A percentile compares a stretch with the other conserved stretches of the same genome.
phyloP scores from a whole-genome alignment of 495 filamentous ascomycete genomes.

The Aspergillus steynii region DNA sequence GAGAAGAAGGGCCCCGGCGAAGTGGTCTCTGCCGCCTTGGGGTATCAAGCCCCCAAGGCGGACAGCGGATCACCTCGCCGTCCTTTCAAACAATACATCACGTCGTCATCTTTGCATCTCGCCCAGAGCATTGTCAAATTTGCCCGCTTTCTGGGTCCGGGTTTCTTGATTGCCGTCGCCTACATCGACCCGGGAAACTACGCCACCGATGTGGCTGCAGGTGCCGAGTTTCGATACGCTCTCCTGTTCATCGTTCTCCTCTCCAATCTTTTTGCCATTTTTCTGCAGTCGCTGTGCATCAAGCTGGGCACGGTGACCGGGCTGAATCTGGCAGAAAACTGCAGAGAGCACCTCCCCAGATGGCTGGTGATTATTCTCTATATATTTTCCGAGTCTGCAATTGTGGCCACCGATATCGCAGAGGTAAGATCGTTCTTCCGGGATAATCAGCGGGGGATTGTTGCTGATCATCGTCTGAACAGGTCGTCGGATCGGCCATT shows the following conservation, averaged over 20 bases:
- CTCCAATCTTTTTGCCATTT: constrained; percentile 82
- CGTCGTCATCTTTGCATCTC: constrained; percentile 20
- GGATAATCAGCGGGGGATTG: background rate
- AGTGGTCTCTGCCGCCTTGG: constrained; percentile 36
- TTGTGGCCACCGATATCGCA: constrained; percentile 88
- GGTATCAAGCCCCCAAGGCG: constrained; percentile 36
- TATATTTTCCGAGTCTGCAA: constrained; percentile 73
- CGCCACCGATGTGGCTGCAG: constrained; percentile 77
- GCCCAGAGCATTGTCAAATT: constrained; percentile 58
- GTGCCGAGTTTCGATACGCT: constrained; percentile 62
- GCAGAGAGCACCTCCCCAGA: constrained; percentile 69
- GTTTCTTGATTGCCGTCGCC: constrained; percentile 79
- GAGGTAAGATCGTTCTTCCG: constrained; percentile 51
- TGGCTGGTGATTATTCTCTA: constrained; percentile 79
- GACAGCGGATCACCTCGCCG: constrained; percentile 41
- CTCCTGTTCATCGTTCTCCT: constrained; percentile 80
- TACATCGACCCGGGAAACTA: constrained; percentile 87
- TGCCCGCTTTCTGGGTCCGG: constrained; percentile 77
- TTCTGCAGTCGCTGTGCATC: constrained; percentile 78
- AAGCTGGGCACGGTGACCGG: constrained; percentile 86
- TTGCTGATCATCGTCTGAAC: background rate
- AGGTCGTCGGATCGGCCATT: constrained; percentile 91
- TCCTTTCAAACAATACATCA: constrained; percentile 28
- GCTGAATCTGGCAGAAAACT: constrained; percentile 77
- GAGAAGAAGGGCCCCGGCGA: constrained; percentile 33